Percentiles rank a stretch among this genome's conserved stretches.
phyloP scores from a whole-genome alignment of 768 basidiomycete species.

The Panellus pusillus region DNA sequence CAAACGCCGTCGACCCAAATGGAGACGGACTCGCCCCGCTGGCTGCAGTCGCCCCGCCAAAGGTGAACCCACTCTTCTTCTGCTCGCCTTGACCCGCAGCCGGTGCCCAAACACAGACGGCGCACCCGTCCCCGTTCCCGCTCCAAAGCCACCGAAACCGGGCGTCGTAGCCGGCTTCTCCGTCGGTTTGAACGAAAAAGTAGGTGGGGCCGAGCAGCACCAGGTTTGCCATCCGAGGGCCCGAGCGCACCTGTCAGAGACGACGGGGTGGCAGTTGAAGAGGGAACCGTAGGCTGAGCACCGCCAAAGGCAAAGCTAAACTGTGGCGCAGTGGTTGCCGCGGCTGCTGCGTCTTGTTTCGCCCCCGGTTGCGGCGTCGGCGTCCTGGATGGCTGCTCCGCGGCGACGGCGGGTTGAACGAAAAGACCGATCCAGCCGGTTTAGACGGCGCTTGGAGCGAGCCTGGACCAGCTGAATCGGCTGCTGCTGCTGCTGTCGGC shows the following conservation, averaged over 20 bases:
- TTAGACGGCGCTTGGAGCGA: too few relatives aligned
- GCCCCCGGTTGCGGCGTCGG: not conserved
- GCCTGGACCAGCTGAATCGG: too few relatives aligned
- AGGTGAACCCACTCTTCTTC: not conserved
- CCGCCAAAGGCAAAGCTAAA: slow-evolving; percentile 1
- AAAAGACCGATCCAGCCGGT: not conserved
- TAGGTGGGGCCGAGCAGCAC: not conserved
- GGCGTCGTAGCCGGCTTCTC: not conserved
- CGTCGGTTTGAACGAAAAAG: slow-evolving; percentile 16
- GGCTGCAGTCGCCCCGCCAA: not conserved
- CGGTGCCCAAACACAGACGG: not conserved
- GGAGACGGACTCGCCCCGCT: not conserved
- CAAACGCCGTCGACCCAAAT: not conserved
- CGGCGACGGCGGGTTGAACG: slow-evolving; percentile 8
- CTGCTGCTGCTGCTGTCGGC: not conserved
- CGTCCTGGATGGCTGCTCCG: not conserved
- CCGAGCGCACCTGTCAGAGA: slow-evolving; percentile 9
- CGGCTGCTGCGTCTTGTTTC: slow-evolving; percentile 1
- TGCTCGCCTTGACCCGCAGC: slow-evolving; percentile 1
- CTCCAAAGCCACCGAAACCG: not conserved
- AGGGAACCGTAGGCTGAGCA: not conserved
- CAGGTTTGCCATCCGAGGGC: slow-evolving; percentile 5
- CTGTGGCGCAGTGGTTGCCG: not conserved
- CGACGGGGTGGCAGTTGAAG: slow-evolving; percentile 15
- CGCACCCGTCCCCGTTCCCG: not conserved